Conservation (phyloP, 345 rosid species). For the Hypericum androsaemum region DNA sequence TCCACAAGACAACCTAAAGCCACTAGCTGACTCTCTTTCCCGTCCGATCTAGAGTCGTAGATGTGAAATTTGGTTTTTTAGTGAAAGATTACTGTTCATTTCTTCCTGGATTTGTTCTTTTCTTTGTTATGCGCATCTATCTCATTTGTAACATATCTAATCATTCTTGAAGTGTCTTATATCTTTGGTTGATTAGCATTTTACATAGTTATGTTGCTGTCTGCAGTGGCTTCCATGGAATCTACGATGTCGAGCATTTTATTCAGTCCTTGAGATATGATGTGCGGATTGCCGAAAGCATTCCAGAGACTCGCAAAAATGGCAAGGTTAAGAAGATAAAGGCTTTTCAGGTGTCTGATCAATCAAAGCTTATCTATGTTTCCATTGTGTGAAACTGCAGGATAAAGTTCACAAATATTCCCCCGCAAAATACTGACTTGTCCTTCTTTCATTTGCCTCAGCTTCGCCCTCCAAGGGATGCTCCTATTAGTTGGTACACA, state of each 20-base stretch:
- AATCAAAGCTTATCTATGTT: too few species aligned
- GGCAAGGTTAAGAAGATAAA: conserved; percentile 86
- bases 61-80: too few species aligned
- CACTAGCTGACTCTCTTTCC: too few species aligned
- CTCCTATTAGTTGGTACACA: conserved; percentile 82
- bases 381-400: not conserved
- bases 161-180: too few species aligned
- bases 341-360: conserved; percentile 58
- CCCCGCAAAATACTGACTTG: not conserved
- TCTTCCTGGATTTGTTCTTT: too few species aligned
- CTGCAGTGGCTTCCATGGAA: conserved; percentile 84
- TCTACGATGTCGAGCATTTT: conserved; percentile 93
- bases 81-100: too few species aligned
- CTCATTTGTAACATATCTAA: too few species aligned
- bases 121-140: too few species aligned
- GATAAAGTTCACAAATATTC: not conserved
- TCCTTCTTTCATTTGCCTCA: conserved; percentile 17
- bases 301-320: conserved; percentile 75
- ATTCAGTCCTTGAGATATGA: conserved; percentile 72
- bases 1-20: too few species aligned
- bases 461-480: conserved; percentile 92
- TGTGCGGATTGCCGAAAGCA: conserved; percentile 73
- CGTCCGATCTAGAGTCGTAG: too few species aligned
- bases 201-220: conserved; percentile 9
- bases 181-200: not conserved